Percentiles rank a stretch among this genome's conserved stretches.
Evolutionary conservation across 257 asterid species (phyloP).

Genomic region (Datura wrightii): DNA sequence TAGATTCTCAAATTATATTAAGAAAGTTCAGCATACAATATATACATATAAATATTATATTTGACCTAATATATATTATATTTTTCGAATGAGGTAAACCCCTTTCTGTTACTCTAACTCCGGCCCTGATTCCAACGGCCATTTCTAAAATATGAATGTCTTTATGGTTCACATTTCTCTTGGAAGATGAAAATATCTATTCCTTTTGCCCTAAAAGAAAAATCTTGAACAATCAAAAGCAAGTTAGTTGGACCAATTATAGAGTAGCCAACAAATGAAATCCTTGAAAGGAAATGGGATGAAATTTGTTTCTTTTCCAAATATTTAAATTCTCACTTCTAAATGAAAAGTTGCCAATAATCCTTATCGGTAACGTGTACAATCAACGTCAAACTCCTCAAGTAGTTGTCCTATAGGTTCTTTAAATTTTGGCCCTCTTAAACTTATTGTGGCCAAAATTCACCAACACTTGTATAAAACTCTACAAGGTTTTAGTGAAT

Average conservation of each 20-base stretch:
- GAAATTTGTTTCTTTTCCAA: background rate
- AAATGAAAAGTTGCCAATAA: background rate
- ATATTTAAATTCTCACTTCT: too few species aligned
- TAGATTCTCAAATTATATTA: too few species aligned
- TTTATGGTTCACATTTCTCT: too few species aligned
- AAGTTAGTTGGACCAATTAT: background rate
- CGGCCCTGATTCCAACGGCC: too few species aligned
- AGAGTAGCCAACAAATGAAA: background rate
- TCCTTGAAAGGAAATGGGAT: background rate
- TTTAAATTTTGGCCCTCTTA: background rate
- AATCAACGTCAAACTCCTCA: background rate
- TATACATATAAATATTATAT: too few species aligned
- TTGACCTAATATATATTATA: too few species aligned
- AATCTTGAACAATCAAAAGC: background rate
- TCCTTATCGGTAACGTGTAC: background rate
- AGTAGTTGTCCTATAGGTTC: background rate
- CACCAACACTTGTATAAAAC: background rate
- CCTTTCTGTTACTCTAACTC: too few species aligned
- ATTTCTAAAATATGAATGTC: too few species aligned
- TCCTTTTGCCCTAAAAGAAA: background rate
- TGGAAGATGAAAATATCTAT: background rate
- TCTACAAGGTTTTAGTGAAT: background rate
- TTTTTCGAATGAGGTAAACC: too few species aligned
- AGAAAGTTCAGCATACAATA: too few species aligned
- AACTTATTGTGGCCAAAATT: background rate